Conservation (phyloP, 805 yeast genomes). For the Vanderwaltozyma verrucispora region DNA sequence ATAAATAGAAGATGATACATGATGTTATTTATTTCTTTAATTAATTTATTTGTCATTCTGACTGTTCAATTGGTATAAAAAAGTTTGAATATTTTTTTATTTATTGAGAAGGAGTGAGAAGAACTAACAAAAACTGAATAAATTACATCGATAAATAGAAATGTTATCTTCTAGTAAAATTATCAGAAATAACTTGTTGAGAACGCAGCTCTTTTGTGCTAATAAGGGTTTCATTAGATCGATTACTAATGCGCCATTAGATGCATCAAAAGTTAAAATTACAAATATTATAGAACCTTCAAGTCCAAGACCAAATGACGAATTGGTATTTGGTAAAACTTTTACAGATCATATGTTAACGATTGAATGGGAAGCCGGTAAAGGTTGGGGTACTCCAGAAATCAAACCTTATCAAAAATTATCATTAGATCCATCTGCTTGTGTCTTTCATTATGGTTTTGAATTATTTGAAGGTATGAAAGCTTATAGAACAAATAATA, state of each 20-base stretch:
- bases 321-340: conserved; percentile 56
- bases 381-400: conserved; percentile 84
- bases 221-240: no score
- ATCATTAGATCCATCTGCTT: conserved; percentile 71
- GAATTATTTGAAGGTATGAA: conserved; percentile 93
- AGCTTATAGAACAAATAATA: conserved; percentile 61
- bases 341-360: conserved; percentile 86
- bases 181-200: no score
- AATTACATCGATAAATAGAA: no score
- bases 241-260: conserved; percentile 27
- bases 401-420: conserved; percentile 77
- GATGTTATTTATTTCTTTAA: no score
- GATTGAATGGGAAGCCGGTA: conserved; percentile 62
- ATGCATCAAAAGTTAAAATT: conserved; percentile 43
- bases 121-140: no score
- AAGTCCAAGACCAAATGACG: conserved; percentile 43
- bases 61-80: no score
- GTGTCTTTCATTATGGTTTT: conserved; percentile 89
- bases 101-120: no score
- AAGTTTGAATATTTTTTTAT: no score
- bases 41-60: no score
- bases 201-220: no score
- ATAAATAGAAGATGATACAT: no score
- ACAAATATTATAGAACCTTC: conserved; percentile 40
- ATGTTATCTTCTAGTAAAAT: no score